A percentile compares a stretch with the other conserved stretches of the same genome.
phyloP scores from a whole-genome alignment of 768 basidiomycete species.

The Clitopilus hobsonii region DNA sequence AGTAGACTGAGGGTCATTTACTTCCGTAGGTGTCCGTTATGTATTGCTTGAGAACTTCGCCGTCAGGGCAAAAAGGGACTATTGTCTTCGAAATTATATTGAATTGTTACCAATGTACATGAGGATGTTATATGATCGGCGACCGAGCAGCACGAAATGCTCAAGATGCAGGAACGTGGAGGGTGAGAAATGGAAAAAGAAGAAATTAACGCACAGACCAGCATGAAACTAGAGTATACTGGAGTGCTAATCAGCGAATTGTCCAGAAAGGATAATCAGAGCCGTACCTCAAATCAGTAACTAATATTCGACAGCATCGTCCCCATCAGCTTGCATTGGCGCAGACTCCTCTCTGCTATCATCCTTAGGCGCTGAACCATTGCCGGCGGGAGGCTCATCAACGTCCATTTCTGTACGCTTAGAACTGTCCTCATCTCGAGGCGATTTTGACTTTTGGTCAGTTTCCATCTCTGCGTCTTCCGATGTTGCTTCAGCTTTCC shows the following conservation, averaged over 20 bases:
- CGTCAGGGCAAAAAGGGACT: not conserved
- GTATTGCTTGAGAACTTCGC: not conserved
- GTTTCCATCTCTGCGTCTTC: constrained; percentile 36
- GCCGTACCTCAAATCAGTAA: constrained; percentile 14
- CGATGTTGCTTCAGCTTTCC: constrained; percentile 27
- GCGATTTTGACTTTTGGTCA: constrained; percentile 11
- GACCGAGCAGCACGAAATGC: not conserved
- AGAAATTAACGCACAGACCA: constrained; percentile 26
- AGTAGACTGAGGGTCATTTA: too few relatives aligned
- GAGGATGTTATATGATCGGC: not conserved
- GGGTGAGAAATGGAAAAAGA: constrained; percentile 7
- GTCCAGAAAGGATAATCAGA: not conserved
- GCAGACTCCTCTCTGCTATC: constrained; percentile 52
- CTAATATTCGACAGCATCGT: constrained; percentile 81
- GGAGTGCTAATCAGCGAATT: not conserved
- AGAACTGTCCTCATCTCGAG: constrained; percentile 10
- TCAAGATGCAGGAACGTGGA: not conserved
- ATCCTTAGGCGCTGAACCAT: constrained; percentile 21
- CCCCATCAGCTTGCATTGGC: constrained; percentile 63
- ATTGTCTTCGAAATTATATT: not conserved
- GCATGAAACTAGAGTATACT: constrained; percentile 13
- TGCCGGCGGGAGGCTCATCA: constrained; percentile 29
- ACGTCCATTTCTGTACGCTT: constrained; percentile 32
- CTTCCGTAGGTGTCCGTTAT: not conserved
- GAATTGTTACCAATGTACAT: not conserved